Conservation (phyloP, 768 basidiomycete genomes). For the Suillus lakei region DNA sequence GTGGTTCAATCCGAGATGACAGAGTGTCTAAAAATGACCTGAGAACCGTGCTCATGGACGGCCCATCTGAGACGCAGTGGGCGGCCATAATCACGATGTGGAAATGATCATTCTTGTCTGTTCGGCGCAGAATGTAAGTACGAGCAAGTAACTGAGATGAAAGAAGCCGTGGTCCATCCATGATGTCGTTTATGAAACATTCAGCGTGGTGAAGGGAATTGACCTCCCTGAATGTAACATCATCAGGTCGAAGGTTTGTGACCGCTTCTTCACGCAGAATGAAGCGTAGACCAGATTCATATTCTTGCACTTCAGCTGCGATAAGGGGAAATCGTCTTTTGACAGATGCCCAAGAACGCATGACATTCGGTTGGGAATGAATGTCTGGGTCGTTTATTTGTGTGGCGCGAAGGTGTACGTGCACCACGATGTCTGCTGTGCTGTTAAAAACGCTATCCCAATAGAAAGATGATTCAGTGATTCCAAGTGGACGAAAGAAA, state of each 20-base stretch:
- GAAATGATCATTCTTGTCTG: conserved; percentile 40
- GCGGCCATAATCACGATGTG: conserved; percentile 51
- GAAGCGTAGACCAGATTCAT: conserved; percentile 36
- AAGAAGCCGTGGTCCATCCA: conserved; percentile 41
- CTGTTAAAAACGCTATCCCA: conserved; percentile 45
- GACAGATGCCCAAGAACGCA: conserved; percentile 46
- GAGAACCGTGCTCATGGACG: conserved; percentile 46
- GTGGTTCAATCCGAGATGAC: conserved; percentile 13
- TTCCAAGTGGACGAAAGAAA: conserved; percentile 41
- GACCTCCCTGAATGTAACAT: conserved; percentile 41
- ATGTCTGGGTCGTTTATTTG: conserved; percentile 19
- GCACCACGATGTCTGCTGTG: conserved; percentile 48
- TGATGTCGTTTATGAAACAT: conserved; percentile 34
- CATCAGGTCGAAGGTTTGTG: conserved; percentile 31
- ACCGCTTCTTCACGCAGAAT: conserved; percentile 45
- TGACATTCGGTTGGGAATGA: conserved; percentile 36
- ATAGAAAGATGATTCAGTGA: conserved; percentile 45
- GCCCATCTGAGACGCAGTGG: conserved; percentile 57
- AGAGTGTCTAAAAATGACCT: conserved; percentile 50
- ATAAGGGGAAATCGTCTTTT: conserved; percentile 57
- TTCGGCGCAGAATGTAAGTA: conserved; percentile 43
- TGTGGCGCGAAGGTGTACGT: conserved; percentile 39
- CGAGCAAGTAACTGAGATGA: conserved; percentile 47
- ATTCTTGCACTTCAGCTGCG: conserved; percentile 43
- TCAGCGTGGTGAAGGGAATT: conserved; percentile 42